A percentile compares a stretch with the other conserved stretches of the same genome.
These are phyloP conservation scores for Breviolum minutum DNA, from an alignment of 73 alveolate genomes.

Conservation along the genomic window DNA sequence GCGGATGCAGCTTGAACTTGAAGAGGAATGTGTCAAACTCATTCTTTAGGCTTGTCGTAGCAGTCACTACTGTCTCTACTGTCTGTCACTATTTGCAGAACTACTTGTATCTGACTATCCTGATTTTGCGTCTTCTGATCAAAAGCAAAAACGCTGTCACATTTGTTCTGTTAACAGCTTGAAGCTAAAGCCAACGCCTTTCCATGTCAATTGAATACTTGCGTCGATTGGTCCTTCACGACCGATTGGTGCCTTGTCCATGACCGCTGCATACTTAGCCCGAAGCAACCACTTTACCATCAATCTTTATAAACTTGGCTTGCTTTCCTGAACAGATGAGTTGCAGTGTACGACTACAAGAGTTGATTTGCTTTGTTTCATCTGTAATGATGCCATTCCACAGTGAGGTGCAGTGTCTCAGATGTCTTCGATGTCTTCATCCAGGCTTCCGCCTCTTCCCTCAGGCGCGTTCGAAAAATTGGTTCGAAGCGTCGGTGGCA, in stretches of 20 bases:
- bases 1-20: constrained; percentile 15
- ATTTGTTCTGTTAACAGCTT: not conserved
- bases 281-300: too few species aligned
- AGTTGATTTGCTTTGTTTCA: not conserved
- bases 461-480: not conserved
- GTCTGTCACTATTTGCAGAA: too few species aligned
- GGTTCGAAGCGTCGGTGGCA: not conserved
- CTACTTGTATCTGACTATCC: not conserved
- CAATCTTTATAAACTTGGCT: too few species aligned
- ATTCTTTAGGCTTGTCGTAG: not conserved
- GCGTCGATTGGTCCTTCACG: constrained; percentile 57
- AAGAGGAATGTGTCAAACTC: not conserved
- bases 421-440: constrained; percentile 54
- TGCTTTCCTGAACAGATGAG: too few species aligned
- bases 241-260: constrained; percentile 59
- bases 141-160: not conserved
- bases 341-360: too few species aligned
- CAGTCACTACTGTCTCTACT: too few species aligned
- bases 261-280: constrained; percentile 6
- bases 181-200: not conserved
- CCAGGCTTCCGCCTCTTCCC: constrained; percentile 73
- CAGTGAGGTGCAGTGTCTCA: constrained; percentile 9
- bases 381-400: not conserved
- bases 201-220: constrained; percentile 29
- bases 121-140: not conserved